phyloP scores from a whole-genome alignment of 441 rosid genomes.

The Pelargonium citronellum region DNA sequence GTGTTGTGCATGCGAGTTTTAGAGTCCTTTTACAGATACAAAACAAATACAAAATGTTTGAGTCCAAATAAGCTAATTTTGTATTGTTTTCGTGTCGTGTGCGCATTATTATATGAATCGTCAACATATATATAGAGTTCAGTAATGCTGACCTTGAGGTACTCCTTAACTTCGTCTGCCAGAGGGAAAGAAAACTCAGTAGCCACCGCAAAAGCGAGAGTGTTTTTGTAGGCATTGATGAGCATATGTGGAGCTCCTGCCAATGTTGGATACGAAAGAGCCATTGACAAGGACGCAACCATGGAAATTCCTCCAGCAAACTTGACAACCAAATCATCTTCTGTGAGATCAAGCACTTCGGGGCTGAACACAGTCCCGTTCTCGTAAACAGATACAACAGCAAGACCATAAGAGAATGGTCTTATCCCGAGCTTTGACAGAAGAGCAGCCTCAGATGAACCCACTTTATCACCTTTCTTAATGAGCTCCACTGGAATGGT shows the following conservation, averaged over 20 bases:
- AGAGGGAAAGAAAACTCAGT: conserved; percentile 42
- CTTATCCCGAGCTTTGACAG: conserved; percentile 51
- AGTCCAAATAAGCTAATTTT: too few species aligned
- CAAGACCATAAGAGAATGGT: conserved; percentile 54
- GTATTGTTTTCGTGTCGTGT: too few species aligned
- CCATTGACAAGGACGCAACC: conserved; percentile 42
- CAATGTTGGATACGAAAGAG: conserved; percentile 42
- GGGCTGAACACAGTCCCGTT: conserved; percentile 53
- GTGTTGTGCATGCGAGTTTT: too few species aligned
- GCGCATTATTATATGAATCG: too few species aligned
- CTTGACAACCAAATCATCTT: conserved; percentile 39
- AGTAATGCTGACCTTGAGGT: conserved; percentile 29
- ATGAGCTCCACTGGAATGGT: conserved; percentile 55
- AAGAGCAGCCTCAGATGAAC: conserved; percentile 62
- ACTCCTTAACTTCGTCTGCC: conserved; percentile 47
- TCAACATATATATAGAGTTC: too few species aligned
- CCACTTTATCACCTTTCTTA: conserved; percentile 58
- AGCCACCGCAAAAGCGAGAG: conserved; percentile 38
- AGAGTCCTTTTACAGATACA: too few species aligned
- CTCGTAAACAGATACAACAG: conserved; percentile 40
- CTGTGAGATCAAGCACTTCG: conserved; percentile 48
- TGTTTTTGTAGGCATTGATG: conserved; percentile 49
- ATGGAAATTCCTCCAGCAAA: conserved; percentile 41
- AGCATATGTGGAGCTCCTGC: conserved; percentile 57
- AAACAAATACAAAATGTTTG: too few species aligned